These are phyloP conservation scores for Drechslerella dactyloides DNA, from an alignment of 2,329 filamentous ascomycete genomes.

Conservation along the genomic window DNA sequence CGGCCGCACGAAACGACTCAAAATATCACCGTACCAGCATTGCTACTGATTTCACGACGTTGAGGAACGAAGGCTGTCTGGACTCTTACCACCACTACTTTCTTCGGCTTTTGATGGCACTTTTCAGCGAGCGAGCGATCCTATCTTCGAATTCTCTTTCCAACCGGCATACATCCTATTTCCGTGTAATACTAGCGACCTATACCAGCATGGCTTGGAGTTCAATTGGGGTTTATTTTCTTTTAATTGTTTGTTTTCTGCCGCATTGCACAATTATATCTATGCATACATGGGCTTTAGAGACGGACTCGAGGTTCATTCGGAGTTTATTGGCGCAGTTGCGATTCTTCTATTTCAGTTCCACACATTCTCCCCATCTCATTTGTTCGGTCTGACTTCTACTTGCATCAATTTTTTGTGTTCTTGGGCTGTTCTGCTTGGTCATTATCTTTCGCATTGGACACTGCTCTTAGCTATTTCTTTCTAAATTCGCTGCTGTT, in stretches of 20 bases:
- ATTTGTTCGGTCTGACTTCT: slow-evolving; percentile 46
- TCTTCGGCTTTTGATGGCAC: slow-evolving; percentile 39
- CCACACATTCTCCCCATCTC: slow-evolving; percentile 8
- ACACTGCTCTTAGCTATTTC: background rate
- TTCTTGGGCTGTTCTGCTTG: too few relatives aligned
- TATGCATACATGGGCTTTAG: slow-evolving; percentile 31
- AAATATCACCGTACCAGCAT: background rate
- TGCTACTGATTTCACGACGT: slow-evolving; percentile 37
- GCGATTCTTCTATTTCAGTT: slow-evolving; percentile 10
- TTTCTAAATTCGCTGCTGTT: slow-evolving; percentile 44
- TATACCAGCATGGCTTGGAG: slow-evolving; percentile 49
- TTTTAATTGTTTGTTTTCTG: slow-evolving; percentile 21
- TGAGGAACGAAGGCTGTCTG: slow-evolving; percentile 45
- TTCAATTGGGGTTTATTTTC: slow-evolving; percentile 35
- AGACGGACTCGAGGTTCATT: slow-evolving; percentile 30
- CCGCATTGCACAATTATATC: slow-evolving; percentile 22
- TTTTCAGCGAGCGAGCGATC: slow-evolving; percentile 48
- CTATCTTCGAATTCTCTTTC: slow-evolving; percentile 12
- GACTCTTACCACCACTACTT: slow-evolving; percentile 11
- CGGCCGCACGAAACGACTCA: slow-evolving; percentile 44
- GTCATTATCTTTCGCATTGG: background rate
- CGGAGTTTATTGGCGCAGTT: slow-evolving; percentile 43
- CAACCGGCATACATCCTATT: slow-evolving; percentile 22
- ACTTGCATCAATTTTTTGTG: too few relatives aligned
- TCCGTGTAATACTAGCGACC: slow-evolving; percentile 25